phyloP scores from a whole-genome alignment of 768 basidiomycete genomes.

The Trametopsis cervina region DNA sequence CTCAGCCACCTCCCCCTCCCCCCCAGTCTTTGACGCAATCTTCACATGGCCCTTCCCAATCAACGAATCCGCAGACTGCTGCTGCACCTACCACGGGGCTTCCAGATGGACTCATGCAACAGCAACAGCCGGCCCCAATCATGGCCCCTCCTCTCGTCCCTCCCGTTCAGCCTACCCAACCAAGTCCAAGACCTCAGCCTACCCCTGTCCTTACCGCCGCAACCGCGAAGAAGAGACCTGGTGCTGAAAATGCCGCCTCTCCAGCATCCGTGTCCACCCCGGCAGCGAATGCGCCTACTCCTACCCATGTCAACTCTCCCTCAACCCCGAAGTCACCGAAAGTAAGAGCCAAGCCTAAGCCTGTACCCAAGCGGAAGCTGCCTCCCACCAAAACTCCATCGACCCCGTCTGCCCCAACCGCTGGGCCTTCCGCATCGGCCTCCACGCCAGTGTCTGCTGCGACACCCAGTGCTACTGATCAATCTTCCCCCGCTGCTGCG shows the following conservation, averaged over 20 bases:
- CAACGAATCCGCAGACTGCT: background rate
- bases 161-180: conserved; percentile 6
- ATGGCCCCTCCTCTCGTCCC: background rate
- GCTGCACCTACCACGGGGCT: background rate
- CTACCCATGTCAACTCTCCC: conserved; percentile 43
- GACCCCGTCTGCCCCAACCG: conserved; percentile 20
- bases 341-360: conserved; percentile 33
- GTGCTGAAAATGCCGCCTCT: conserved; percentile 8
- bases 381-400: conserved; percentile 20
- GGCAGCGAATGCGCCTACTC: conserved; percentile 35
- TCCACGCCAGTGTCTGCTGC: conserved; percentile 16
- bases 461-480: conserved; percentile 21
- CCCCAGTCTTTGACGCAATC: background rate
- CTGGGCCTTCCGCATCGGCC: conserved; percentile 27
- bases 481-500: conserved; percentile 23
- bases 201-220: conserved; percentile 10
- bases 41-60: conserved; percentile 1
- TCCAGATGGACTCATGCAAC: background rate
- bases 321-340: conserved; percentile 69
- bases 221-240: conserved; percentile 13
- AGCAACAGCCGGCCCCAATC: conserved; percentile 2
- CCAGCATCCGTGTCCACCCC: conserved; percentile 41
- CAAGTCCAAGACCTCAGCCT: conserved; percentile 6
- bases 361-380: conserved; percentile 28
- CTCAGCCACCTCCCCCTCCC: too few relatives aligned